These are phyloP conservation scores for Claviceps paspali DNA, from an alignment of 2,329 filamentous ascomycete genomes.

Conservation along the genomic window DNA sequence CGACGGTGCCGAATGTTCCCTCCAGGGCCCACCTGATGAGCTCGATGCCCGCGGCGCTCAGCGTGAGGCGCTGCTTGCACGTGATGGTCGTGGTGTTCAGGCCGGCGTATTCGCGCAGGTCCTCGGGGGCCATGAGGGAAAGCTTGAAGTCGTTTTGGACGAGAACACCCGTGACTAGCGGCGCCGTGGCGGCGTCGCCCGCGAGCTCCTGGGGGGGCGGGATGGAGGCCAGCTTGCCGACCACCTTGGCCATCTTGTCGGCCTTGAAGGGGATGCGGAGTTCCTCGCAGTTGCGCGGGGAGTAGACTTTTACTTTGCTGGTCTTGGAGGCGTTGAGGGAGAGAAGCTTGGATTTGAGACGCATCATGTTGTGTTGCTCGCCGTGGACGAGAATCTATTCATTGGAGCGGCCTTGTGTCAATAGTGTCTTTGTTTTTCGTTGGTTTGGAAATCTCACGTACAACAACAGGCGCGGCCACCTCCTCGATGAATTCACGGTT, in stretches of 20 bases:
- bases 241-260: constrained; percentile 91
- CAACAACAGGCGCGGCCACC: constrained; percentile 78
- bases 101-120: constrained; percentile 91
- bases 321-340: constrained; percentile 76
- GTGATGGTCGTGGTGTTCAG: constrained; percentile 87
- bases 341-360: constrained; percentile 83
- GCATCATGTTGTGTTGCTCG: constrained; percentile 96
- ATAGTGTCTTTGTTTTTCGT: no score
- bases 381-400: constrained; percentile 83
- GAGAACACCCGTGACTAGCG: constrained; percentile 72
- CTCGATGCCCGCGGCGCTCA: constrained; percentile 79
- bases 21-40: constrained; percentile 89
- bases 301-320: constrained; percentile 79
- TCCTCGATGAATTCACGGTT: constrained; percentile 96
- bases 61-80: constrained; percentile 78
- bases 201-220: constrained; percentile 42
- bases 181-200: constrained; percentile 19
- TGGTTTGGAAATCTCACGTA: constrained; percentile 22
- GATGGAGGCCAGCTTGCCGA: constrained; percentile 78
- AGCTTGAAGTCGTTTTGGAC: constrained; percentile 98
- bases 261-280: constrained; percentile 88
- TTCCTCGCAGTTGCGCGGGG: constrained; percentile 88
- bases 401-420: background rate
- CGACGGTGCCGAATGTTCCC: constrained; percentile 80
- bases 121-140: constrained; percentile 90